Percentiles rank a stretch among this genome's conserved stretches.
Evolutionary conservation across 192 early-diverging fungal genomes (phyloP).

Genomic region (Mortierella claussenii): DNA sequence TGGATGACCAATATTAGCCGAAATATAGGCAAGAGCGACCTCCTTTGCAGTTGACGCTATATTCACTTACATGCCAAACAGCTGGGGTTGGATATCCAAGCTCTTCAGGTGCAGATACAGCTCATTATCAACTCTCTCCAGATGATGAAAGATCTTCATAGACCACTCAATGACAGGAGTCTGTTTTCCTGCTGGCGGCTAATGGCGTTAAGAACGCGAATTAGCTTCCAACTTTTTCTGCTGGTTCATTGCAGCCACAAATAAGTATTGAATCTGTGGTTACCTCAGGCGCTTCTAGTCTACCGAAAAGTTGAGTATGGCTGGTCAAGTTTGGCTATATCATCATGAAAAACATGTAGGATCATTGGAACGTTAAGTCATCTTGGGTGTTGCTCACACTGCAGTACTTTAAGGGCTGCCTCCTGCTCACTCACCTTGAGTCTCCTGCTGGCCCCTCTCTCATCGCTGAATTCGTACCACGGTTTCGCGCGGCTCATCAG

Average conservation of each 20-base stretch:
- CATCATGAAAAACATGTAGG: neutral
- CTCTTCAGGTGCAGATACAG: conserved; percentile 76
- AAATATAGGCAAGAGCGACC: too few relatives aligned
- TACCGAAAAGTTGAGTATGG: conserved; percentile 32
- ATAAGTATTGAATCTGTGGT: neutral
- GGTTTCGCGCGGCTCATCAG: conserved; percentile 83
- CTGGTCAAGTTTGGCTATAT: conserved; percentile 10
- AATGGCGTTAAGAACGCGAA: neutral
- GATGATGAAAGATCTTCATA: conserved; percentile 73
- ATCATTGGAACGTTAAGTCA: neutral
- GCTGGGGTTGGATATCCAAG: conserved; percentile 91
- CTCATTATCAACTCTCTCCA: conserved; percentile 76
- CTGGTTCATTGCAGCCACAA: too few relatives aligned
- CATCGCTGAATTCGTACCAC: conserved; percentile 89
- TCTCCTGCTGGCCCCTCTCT: conserved; percentile 44
- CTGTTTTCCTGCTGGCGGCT: conserved; percentile 49
- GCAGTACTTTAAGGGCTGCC: neutral
- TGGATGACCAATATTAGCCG: too few relatives aligned
- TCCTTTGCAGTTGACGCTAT: too few relatives aligned
- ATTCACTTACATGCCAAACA: conserved; percentile 85
- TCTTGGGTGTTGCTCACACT: too few relatives aligned
- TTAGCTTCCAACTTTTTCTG: too few relatives aligned
- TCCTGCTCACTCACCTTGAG: conserved; percentile 29
- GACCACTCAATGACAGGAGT: conserved; percentile 84
- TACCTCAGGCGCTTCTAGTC: conserved; percentile 38